Base-by-base conservation (phyloP, 2,329 filamentous ascomycete genomes). In the Curvularia verruculosa region DNA sequence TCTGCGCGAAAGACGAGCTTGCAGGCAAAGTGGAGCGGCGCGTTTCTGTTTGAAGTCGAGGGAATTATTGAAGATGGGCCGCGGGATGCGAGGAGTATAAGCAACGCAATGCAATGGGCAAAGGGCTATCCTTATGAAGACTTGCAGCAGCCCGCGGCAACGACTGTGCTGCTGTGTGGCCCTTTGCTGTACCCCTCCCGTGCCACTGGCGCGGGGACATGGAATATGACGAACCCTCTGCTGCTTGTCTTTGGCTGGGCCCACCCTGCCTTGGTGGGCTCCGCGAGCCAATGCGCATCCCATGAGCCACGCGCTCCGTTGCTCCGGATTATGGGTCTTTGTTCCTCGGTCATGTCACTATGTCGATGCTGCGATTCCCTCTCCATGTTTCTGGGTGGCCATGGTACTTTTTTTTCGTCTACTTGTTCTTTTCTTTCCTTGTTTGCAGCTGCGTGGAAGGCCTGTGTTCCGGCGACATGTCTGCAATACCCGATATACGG, bases 161-260 rank as follows among this genome's bases (percentile, higher is more conserved):
- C 64, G 52, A 48, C 52, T 49, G 26, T 41, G 8, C 24, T 39
- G 18, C 52, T 46, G 43, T 46, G 43, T 58, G 24, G 58, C 60
- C 57, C 44, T 48, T 43, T 39, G 39, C 47, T 46, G 43, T 66
- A 63, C 68, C 66, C 69, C 69, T 72, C 69, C 65, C 63, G 60
- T 59, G 26, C 43, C 43, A 45, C 44, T 53, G 37, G 61, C 67
- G 69, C 69, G 69, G 69, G 70, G 68, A 70, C 66, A 71, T 64
- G 71, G 70, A 69, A 67, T 64, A 66, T 69, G 72, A 72, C 68
- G 69, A 72, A 60, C 56, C 44, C 46, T 57, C 48, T 57, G 45
- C 43, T 46, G 53, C 52, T 64, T 56, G 58, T 54, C 64, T 69
- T 68, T 71, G 70, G 69, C 65, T 70, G 63, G 70, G 60, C 64